These are phyloP conservation scores for Phytophthora pluvialis DNA, from an alignment of 352 stramenopile genomes.

Conservation along the genomic window DNA sequence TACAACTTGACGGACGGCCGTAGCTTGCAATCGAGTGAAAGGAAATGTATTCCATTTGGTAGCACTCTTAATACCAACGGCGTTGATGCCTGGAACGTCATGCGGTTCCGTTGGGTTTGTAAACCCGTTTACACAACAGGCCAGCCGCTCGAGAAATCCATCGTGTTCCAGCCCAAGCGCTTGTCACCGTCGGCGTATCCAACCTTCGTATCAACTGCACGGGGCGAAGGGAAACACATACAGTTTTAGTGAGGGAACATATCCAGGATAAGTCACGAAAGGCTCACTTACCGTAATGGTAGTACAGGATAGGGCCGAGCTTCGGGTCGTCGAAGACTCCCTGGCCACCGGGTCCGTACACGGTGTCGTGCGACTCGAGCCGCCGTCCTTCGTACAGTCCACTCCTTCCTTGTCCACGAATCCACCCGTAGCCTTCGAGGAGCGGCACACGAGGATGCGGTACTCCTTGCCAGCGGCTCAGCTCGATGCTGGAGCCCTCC, in stretches of 20 bases:
- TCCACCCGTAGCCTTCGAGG: conserved; percentile 34
- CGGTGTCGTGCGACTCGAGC: conserved; percentile 43
- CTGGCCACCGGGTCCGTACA: conserved; percentile 52
- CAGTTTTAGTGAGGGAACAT: background rate
- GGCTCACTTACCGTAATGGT: conserved; percentile 51
- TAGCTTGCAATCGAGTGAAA: no score
- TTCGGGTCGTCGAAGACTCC: conserved; percentile 53
- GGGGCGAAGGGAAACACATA: background rate
- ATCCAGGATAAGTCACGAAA: background rate
- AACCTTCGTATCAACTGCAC: conserved; percentile 46
- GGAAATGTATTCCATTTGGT: background rate
- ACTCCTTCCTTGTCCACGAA: conserved; percentile 48
- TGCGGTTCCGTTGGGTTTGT: background rate
- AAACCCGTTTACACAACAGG: conserved; percentile 50
- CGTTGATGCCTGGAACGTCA: no score
- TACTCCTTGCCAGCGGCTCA: conserved; percentile 52
- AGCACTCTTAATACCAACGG: background rate
- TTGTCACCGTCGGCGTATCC: conserved; percentile 57
- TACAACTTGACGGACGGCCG: no score
- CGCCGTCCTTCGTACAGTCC: conserved; percentile 41
- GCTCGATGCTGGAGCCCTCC: conserved; percentile 46
- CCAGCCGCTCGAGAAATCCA: conserved; percentile 53
- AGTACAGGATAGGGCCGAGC: conserved; percentile 55
- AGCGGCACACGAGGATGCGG: conserved; percentile 53
- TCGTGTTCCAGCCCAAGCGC: conserved; percentile 55